Evolutionary conservation across 208 protist genomes (phyloP).

Genomic region (Crithidia bombi): DNA sequence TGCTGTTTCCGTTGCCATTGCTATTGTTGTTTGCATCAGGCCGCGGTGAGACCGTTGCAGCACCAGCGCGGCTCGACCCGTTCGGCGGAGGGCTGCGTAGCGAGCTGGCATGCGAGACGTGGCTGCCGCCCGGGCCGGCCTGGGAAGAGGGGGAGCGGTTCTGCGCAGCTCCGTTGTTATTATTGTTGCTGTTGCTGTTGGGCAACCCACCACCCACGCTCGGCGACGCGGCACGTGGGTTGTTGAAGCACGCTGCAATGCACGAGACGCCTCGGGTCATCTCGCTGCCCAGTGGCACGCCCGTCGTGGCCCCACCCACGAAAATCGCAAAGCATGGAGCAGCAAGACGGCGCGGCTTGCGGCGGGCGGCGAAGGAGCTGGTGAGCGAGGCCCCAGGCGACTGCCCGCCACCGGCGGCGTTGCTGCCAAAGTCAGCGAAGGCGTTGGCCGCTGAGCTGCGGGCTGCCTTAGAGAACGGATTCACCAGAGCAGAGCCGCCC

Average conservation of each 20-base stretch:
- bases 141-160: slow-evolving; percentile 6
- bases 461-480: slow-evolving; percentile 33
- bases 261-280: slow-evolving; percentile 13
- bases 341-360: slow-evolving; percentile 21
- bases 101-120: background rate
- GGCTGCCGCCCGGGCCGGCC: background rate
- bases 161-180: slow-evolving; percentile 10
- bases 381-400: slow-evolving; percentile 19
- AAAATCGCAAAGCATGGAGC: slow-evolving; percentile 50
- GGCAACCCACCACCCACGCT: background rate
- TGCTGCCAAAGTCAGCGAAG: background rate
- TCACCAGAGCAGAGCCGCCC: slow-evolving; percentile 17
- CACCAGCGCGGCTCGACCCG: background rate
- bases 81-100: background rate
- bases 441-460: background rate
- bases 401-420: background rate
- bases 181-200: background rate
- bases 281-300: slow-evolving; percentile 6
- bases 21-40: background rate
- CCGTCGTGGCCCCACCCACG: slow-evolving; percentile 22
- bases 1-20: slow-evolving; percentile 3
- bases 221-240: slow-evolving; percentile 13
- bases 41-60: background rate
- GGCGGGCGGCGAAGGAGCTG: slow-evolving; percentile 16
- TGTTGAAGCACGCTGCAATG: slow-evolving; percentile 45